Evolutionary conservation across 345 rosid genomes (phyloP), one percentile per base, ranked within the genome.

Genomic region (Citrus cavaleriei): DNA sequence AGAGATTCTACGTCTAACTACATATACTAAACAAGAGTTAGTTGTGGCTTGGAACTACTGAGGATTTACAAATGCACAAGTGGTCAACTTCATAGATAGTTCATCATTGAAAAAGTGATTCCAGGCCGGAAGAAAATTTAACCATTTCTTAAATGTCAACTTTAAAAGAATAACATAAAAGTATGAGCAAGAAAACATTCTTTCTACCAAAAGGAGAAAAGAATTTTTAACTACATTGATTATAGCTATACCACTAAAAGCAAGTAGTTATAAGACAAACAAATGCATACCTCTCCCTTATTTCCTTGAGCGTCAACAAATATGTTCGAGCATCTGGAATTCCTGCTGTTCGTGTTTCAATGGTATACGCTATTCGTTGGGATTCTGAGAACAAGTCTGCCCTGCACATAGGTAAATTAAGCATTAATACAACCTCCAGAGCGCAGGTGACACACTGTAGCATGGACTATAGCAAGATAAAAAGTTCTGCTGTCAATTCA

Each of bases 301-400:
- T 88, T 58, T 94, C 99, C 90, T 86, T 77, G 85, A 97, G 79
- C 59, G 87, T 85, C 91, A 90, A 80, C 69, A 97, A 83, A 84
- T 94, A 97, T 37, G 94, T 82, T 68, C 98, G 97, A 76, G 93
- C 99, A 89, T 97, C 98, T 40, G 88, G 91, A 84, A 94, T 92
- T 34, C 87, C 95, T 66, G 79, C 80, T 28, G 98, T 94, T 85
- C 84, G 87, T 22, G 85, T 78, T 69, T 92, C 84, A 62, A 97
- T 94, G 32, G 95, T 86, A 69, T 77, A 82, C 54, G 90, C 75
- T 78, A 97, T 94, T 69, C 93, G 86, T 77, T 97, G 88, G 18
- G 99, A 92, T 81, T 94, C 98, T 5, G 99, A 90, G 73, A 87
- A 88, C 88, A 93, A 86, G 74, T 68, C 91, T 49, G 98, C 96